Base-by-base conservation (phyloP, 352 stramenopile species). In the Pythium folliculosum region DNA sequence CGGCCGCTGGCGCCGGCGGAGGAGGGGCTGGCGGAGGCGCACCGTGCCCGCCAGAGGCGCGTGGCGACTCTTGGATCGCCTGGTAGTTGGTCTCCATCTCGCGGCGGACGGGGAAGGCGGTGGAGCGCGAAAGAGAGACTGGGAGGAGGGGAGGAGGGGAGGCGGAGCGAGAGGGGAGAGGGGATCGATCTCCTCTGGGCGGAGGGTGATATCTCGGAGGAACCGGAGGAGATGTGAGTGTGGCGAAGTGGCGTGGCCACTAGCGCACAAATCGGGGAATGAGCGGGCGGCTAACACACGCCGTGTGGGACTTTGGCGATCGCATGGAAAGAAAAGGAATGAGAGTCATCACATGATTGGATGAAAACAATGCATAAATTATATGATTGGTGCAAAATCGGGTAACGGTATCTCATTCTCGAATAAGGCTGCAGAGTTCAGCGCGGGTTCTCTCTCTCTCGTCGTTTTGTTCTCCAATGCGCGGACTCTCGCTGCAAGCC, bases 11-110 rank as follows among this genome's bases (percentile, higher is more conserved):
- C 44, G 59, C 30, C 21, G 21, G 30, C n/a, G 21, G 13, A 30
- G 44, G n/a, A 6, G 22, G n/a, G 5, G 22, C 23, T 13, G 37
- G 16, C 23, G 51, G 51, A 25, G 19, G 53, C 21, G 47, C 47
- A 25, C 49, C 57, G 50, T 62, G 49, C 19, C 55, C 56, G 44
- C 32, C 35, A 27, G n/a, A 10, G 40, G 40, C 32, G 22, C 65
- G 67, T 9, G 67, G 67, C 35, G 67, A 73, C 40, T 43, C 49
- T 45, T 60, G 53, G 60, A 73, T 45, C 60, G 57, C 67, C 30
- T 65, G 53, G 60, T 73, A 73, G 47, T 68, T 51, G 25, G 67
- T 45, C 45, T 62, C 58, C 49, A 63, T 70, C 10, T 27, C 30
- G 21, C 7, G 17, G 4, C 17, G 55, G 51, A 32, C 37, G 25